Conservation (phyloP, 1,139 yeast genomes). For the Pichia sp. region DNA sequence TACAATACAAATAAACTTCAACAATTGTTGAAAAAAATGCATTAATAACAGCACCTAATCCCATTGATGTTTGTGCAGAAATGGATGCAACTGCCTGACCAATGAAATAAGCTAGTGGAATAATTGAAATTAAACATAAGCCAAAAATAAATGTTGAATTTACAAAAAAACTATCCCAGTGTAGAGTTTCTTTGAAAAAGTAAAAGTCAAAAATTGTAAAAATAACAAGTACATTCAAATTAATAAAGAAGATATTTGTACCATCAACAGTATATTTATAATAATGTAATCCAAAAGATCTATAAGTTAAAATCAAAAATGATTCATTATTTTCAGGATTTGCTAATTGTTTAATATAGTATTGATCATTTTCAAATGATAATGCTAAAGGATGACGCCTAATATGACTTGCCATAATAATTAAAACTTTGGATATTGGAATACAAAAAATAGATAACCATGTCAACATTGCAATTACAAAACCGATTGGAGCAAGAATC, state of each 20-base stretch:
- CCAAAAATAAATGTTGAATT: conserved; percentile 60
- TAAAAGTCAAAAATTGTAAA: conserved; percentile 81
- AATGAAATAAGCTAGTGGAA: conserved; percentile 92
- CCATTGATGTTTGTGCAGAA: conserved; percentile 98
- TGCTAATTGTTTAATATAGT: conserved; percentile 36
- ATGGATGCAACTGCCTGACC: conserved; percentile 99
- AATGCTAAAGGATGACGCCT: conserved; percentile 89
- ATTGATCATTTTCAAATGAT: conserved; percentile 56
- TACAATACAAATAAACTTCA: conserved; percentile 87
- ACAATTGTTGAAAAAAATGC: conserved; percentile 97
- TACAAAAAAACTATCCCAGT: conserved; percentile 47
- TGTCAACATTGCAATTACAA: conserved; percentile 50
- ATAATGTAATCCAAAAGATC: conserved; percentile 88
- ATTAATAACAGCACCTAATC: conserved; percentile 97
- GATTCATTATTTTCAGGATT: conserved; percentile 32
- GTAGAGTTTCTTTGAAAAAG: conserved; percentile 48
- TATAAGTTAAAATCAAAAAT: conserved; percentile 72
- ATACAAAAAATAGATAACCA: conserved; percentile 87
- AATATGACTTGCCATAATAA: conserved; percentile 68
- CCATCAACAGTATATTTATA: conserved; percentile 96
- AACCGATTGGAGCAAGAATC: conserved; percentile 62
- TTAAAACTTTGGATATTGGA: conserved; percentile 79
- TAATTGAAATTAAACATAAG: conserved; percentile 73
- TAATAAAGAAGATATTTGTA: conserved; percentile 87
- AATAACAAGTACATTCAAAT: conserved; percentile 69